Conservation (phyloP, 1,139 yeast species). For the Yamadazyma buinensis region DNA sequence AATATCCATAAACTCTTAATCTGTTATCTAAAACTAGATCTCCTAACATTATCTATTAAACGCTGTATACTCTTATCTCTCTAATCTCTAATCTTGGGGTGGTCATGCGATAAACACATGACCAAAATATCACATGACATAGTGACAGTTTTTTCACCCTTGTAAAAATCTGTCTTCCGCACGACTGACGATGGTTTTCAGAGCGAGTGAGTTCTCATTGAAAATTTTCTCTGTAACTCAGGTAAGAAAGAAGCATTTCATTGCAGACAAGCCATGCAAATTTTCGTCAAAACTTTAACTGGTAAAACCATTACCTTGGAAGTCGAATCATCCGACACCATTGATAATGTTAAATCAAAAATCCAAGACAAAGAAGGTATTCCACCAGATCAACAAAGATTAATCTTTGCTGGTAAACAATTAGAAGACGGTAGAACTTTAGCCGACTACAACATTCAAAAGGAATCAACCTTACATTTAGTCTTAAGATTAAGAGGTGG, state of each 20-base stretch:
- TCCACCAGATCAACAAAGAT: constrained; percentile 99
- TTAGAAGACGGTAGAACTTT: constrained; percentile 99
- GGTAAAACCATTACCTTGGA: constrained; percentile 99
- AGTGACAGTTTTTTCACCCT: not conserved
- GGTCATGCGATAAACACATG: not conserved
- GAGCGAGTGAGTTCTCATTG: constrained; percentile 9
- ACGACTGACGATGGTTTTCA: not conserved
- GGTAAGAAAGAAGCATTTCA: constrained; percentile 52
- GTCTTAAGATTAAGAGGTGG: constrained; percentile 99
- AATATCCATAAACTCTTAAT: constrained; percentile 6
- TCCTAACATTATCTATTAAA: too few relatives aligned
- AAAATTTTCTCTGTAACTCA: constrained; percentile 3
- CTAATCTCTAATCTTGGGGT: too few relatives aligned
- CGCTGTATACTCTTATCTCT: too few relatives aligned
- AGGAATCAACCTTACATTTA: constrained; percentile 97
- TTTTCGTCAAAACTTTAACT: constrained; percentile 97
- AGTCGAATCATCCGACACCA: constrained; percentile 98
- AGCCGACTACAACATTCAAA: constrained; percentile 99
- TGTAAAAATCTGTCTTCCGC: too few relatives aligned
- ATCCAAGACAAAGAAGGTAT: constrained; percentile 99
- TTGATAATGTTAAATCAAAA: constrained; percentile 98
- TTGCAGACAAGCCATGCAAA: constrained; percentile 78
- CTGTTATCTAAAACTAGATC: constrained; percentile 15
- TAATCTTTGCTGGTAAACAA: constrained; percentile 99
- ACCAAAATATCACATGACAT: not conserved